Evolutionary conservation across 1,139 yeast genomes (phyloP).

Genomic region (Magnusiomyces ingens): DNA sequence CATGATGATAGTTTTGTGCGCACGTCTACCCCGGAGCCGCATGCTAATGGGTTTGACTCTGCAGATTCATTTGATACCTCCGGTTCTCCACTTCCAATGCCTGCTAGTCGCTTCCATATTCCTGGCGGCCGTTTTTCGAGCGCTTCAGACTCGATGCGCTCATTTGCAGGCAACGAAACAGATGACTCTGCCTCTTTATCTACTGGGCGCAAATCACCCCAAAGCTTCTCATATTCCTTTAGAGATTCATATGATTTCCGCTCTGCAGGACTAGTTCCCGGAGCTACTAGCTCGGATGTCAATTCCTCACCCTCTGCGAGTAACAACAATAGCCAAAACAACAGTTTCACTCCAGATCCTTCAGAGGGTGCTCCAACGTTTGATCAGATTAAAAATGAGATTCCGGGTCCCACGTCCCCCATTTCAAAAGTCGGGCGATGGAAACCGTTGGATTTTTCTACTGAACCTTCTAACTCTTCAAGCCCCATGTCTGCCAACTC

Average conservation of each 20-base stretch:
- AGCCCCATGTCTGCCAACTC: no score
- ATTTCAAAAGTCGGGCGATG: background rate
- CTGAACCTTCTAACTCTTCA: conserved; percentile 1
- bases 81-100: conserved; percentile 1
- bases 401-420: background rate
- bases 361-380: background rate
- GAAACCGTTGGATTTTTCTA: conserved; percentile 2
- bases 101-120: background rate
- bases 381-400: background rate
- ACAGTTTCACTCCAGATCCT: background rate
- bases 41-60: no score
- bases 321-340: background rate
- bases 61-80: background rate
- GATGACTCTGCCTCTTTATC: conserved; percentile 12
- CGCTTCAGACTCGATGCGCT: conserved; percentile 1
- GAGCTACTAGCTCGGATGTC: background rate
- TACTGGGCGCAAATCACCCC: conserved; percentile 11
- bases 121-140: conserved; percentile 2
- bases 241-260: conserved; percentile 9
- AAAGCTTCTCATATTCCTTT: conserved; percentile 8
- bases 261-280: background rate
- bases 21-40: no score
- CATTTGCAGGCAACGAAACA: conserved; percentile 8
- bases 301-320: background rate
- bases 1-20: no score